Conservation (phyloP, 2,329 filamentous ascomycete species). For the Penicillium janthinellum region DNA sequence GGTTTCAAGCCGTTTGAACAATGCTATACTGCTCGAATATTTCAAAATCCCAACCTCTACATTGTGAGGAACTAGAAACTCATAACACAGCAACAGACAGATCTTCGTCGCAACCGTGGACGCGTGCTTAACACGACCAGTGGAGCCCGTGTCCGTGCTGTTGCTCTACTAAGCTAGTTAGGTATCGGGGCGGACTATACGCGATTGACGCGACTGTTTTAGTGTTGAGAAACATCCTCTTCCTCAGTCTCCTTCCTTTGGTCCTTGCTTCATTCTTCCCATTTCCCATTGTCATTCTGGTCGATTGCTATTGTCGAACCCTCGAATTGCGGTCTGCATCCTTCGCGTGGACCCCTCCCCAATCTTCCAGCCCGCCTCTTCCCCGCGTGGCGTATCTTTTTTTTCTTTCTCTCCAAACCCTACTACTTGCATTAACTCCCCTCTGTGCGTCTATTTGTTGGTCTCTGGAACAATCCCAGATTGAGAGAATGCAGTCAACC, state of each 20-base stretch:
- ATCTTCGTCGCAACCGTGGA: conserved; percentile 12
- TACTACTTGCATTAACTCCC: conserved; percentile 2
- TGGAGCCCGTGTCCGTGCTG: conserved; percentile 29
- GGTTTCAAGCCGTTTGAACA: too few relatives aligned
- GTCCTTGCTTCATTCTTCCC: background rate
- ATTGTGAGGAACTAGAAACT: too few relatives aligned
- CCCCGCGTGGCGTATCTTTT: conserved; percentile 10
- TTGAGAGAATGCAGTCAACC: conserved; percentile 23
- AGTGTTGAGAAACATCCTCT: background rate
- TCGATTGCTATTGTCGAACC: background rate
- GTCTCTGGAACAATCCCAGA: conserved; percentile 6
- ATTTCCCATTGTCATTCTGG: background rate
- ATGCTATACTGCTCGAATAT: background rate
- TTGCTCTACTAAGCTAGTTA: conserved; percentile 31
- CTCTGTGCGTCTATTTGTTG: background rate
- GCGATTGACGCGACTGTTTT: conserved; percentile 31
- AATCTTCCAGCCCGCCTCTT: conserved; percentile 14
- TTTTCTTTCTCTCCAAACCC: background rate
- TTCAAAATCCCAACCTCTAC: too few relatives aligned
- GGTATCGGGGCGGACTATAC: conserved; percentile 20
- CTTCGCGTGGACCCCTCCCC: conserved; percentile 9
- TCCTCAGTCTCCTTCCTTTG: background rate
- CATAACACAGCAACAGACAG: too few relatives aligned
- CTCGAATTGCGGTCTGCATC: background rate
- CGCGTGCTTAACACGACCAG: conserved; percentile 31